A percentile compares a stretch with the other conserved stretches of the same genome.
Evolutionary conservation across 2,329 filamentous ascomycete genomes (phyloP).

Genomic region (Phyllosticta capitalensis): DNA sequence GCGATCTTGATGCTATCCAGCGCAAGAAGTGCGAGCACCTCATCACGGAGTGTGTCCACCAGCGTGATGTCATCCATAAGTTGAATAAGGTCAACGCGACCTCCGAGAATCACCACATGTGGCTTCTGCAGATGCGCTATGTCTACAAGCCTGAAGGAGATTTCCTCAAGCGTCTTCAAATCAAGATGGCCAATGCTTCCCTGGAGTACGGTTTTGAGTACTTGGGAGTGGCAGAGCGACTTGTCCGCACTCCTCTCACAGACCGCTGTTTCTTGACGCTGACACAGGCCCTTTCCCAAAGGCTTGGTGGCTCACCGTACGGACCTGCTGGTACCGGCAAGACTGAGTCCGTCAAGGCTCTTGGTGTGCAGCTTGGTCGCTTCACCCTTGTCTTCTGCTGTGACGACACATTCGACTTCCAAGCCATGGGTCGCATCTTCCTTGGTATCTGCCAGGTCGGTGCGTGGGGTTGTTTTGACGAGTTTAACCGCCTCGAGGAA

Average conservation of each 20-base stretch:
- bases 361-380: constrained; percentile 89
- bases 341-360: constrained; percentile 96
- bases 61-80: constrained; percentile 86
- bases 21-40: constrained; percentile 97
- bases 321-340: constrained; percentile 97
- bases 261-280: constrained; percentile 98
- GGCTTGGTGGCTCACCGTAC: constrained; percentile 92
- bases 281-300: constrained; percentile 89
- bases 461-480: constrained; percentile 99
- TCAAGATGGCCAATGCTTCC: constrained; percentile 95
- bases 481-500: constrained; percentile 98
- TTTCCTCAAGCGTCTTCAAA: constrained; percentile 68
- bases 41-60: constrained; percentile 97
- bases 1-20: constrained; percentile 75
- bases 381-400: constrained; percentile 99
- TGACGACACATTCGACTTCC: constrained; percentile 99
- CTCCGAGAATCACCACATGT: constrained; percentile 72
- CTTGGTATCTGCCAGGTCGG: constrained; percentile 97
- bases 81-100: constrained; percentile 67
- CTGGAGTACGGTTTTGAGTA: constrained; percentile 98
- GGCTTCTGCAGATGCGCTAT: constrained; percentile 96
- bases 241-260: constrained; percentile 92
- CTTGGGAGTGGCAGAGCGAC: constrained; percentile 86
- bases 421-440: constrained; percentile 99
- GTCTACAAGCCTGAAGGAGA: constrained; percentile 78